phyloP scores from a whole-genome alignment of 1,284 basidiomycete genomes.

The Microbotryum violaceum region DNA sequence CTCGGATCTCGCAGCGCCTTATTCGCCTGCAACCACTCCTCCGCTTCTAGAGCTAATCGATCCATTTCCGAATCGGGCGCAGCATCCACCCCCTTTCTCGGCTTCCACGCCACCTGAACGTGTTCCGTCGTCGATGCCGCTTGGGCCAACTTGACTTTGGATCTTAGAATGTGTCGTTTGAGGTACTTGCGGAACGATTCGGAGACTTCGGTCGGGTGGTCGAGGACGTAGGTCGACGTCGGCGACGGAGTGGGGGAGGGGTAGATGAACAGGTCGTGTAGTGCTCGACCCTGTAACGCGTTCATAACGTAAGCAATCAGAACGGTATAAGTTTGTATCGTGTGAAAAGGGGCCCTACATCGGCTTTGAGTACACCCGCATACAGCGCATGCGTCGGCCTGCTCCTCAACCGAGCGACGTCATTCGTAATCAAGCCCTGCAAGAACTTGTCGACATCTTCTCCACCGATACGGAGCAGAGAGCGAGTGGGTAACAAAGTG shows the following conservation, averaged over 20 bases:
- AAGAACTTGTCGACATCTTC: conserved; percentile 77
- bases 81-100: conserved; percentile 48
- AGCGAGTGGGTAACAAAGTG: conserved; percentile 14
- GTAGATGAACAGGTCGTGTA: conserved; percentile 82
- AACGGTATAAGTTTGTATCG: background rate
- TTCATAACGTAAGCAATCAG: background rate
- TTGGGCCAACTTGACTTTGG: conserved; percentile 76
- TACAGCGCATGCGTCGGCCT: conserved; percentile 53
- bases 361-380: conserved; percentile 76
- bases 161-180: conserved; percentile 78
- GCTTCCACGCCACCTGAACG: conserved; percentile 48
- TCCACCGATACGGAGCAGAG: conserved; percentile 57
- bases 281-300: conserved; percentile 64
- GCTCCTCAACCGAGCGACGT: conserved; percentile 44
- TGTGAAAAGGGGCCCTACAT: conserved; percentile 49
- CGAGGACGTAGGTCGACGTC: conserved; percentile 45
- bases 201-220: conserved; percentile 54
- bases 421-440: conserved; percentile 69
- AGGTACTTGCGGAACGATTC: conserved; percentile 56
- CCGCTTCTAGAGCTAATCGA: conserved; percentile 4
- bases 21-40: conserved; percentile 36
- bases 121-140: conserved; percentile 61
- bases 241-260: conserved; percentile 39
- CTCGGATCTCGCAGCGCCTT: conserved; percentile 55
- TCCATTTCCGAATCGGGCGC: conserved; percentile 52